phyloP scores from a whole-genome alignment of 768 basidiomycete genomes.

The Leccinum boreale region DNA sequence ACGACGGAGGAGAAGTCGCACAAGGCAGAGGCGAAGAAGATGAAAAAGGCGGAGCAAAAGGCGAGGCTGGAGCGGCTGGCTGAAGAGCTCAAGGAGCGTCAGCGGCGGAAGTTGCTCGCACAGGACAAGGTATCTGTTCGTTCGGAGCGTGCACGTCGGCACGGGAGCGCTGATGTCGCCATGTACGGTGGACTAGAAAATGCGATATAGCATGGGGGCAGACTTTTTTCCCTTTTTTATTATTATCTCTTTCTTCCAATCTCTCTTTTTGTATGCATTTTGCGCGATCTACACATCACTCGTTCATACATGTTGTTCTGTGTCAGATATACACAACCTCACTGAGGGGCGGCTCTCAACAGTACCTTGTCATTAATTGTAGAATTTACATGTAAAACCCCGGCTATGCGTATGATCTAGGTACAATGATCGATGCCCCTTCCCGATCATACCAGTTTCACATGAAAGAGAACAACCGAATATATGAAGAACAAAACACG shows the following conservation, averaged over 20 bases:
- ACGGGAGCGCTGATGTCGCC: constrained; percentile 21
- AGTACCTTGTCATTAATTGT: constrained; percentile 26
- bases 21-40: constrained; percentile 42
- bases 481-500: background rate
- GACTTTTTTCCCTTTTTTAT: background rate
- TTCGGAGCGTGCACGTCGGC: constrained; percentile 26
- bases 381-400: constrained; percentile 26
- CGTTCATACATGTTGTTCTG: constrained; percentile 15
- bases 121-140: constrained; percentile 31
- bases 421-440: constrained; percentile 6
- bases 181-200: constrained; percentile 33
- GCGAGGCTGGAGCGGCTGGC: constrained; percentile 42
- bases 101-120: constrained; percentile 30
- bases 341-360: background rate
- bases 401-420: constrained; percentile 15
- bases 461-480: background rate
- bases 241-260: background rate
- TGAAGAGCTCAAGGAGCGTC: constrained; percentile 40
- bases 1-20: constrained; percentile 40
- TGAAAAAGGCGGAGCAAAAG: constrained; percentile 41
- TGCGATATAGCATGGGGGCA: constrained; percentile 15
- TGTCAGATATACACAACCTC: background rate
- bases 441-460: background rate
- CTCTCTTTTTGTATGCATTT: constrained; percentile 8
- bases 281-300: constrained; percentile 11